These are phyloP conservation scores for Ophidiomyces ophidiicola DNA, from an alignment of 2,329 filamentous ascomycete species.

Conservation along the genomic window DNA sequence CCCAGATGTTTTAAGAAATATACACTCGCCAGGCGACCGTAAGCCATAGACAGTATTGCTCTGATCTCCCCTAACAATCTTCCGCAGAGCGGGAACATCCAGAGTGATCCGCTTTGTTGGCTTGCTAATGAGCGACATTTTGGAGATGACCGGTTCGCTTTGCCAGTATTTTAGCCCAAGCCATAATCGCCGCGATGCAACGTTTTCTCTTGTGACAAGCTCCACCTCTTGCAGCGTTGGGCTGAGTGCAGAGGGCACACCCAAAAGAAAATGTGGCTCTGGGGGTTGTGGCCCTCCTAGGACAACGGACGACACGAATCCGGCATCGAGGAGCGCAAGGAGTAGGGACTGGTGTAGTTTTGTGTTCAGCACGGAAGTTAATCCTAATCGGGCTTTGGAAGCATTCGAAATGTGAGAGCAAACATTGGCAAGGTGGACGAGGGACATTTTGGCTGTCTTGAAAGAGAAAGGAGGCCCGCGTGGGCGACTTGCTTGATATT, in stretches of 20 bases:
- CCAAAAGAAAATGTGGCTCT: constrained; percentile 41
- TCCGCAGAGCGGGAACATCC: constrained; percentile 48
- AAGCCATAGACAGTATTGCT: constrained; percentile 58
- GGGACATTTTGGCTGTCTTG: constrained; percentile 44
- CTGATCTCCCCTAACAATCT: constrained; percentile 56
- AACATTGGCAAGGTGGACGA: constrained; percentile 63
- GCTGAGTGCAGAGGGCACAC: constrained; percentile 34
- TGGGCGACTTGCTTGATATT: constrained; percentile 8
- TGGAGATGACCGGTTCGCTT: constrained; percentile 61
- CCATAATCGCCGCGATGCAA: constrained; percentile 67
- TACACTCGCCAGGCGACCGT: constrained; percentile 62
- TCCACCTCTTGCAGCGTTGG: constrained; percentile 29
- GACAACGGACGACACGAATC: constrained; percentile 69
- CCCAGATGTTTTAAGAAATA: constrained; percentile 65
- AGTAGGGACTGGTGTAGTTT: constrained; percentile 68
- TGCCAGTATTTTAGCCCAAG: constrained; percentile 83
- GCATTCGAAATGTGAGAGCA: constrained; percentile 90
- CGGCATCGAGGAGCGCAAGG: constrained; percentile 67
- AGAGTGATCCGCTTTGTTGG: constrained; percentile 61
- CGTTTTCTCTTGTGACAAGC: constrained; percentile 55
- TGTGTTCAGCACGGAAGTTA: constrained; percentile 70
- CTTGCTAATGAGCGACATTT: constrained; percentile 56
- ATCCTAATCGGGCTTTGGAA: constrained; percentile 64
- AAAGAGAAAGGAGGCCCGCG: constrained; percentile 17
- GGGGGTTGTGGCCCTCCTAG: constrained; percentile 54